Evolutionary conservation across 805 yeast genomes (phyloP).

Genomic region (Kluyveromyces wickerhamii): DNA sequence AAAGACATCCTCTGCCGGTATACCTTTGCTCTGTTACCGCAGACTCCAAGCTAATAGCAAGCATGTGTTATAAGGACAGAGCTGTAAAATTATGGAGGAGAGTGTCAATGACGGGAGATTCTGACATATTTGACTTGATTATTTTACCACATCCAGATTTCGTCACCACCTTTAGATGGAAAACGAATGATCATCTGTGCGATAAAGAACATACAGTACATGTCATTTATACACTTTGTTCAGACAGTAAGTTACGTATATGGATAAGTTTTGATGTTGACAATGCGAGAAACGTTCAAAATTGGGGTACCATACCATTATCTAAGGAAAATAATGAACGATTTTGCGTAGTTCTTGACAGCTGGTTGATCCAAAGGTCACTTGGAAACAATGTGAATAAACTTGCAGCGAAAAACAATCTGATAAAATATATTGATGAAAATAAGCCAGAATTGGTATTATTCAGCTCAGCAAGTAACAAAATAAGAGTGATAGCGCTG

Average conservation of each 20-base stretch:
- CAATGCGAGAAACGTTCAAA: conserved; percentile 46
- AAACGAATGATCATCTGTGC: conserved; percentile 28
- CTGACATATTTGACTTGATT: conserved; percentile 57
- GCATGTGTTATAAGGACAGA: conserved; percentile 53
- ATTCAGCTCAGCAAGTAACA: conserved; percentile 35
- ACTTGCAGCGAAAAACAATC: conserved; percentile 12
- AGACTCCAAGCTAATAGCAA: conserved; percentile 61
- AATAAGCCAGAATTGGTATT: conserved; percentile 37
- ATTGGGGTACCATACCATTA: conserved; percentile 45
- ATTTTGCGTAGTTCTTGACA: conserved; percentile 37
- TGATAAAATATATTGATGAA: conserved; percentile 18
- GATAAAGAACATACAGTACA: conserved; percentile 35
- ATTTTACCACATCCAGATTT: conserved; percentile 58
- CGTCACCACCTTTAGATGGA: conserved; percentile 56
- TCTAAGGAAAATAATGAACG: conserved; percentile 13
- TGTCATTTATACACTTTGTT: conserved; percentile 56
- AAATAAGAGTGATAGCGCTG: conserved; percentile 38
- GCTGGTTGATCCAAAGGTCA: conserved; percentile 28
- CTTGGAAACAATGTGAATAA: conserved; percentile 9
- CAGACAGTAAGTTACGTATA: conserved; percentile 50
- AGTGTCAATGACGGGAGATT: conserved; percentile 54
- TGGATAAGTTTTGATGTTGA: conserved; percentile 63
- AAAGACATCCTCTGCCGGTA: conserved; percentile 54
- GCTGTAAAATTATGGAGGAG: conserved; percentile 76
- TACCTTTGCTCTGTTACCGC: conserved; percentile 50